Evolutionary conservation across 2,329 filamentous ascomycete genomes (phyloP).

Genomic region (Colletotrichum cordylinicola): DNA sequence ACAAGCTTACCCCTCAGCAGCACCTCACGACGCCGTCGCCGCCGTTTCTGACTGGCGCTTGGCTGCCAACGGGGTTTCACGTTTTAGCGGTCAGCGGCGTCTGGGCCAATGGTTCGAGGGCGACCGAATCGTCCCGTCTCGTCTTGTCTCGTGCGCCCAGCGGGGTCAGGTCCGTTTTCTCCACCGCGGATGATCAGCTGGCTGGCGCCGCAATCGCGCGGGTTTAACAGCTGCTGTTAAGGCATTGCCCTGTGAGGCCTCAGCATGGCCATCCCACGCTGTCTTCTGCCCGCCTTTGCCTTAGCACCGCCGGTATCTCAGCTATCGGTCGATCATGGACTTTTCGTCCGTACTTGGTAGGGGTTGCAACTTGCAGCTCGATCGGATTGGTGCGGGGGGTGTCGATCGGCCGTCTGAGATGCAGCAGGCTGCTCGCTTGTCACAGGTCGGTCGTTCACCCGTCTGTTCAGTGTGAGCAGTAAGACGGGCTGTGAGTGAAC

Average conservation of each 20-base stretch:
- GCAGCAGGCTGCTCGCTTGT: constrained; percentile 5
- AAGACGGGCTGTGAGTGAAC: neutral
- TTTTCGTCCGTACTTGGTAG: neutral
- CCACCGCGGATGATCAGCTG: constrained; percentile 25
- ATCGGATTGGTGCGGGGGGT: constrained; percentile 15
- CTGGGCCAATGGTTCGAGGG: constrained; percentile 15
- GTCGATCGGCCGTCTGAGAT: constrained; percentile 9
- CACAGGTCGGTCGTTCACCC: neutral
- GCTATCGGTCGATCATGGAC: neutral
- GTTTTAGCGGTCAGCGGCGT: constrained; percentile 21
- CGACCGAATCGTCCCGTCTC: constrained; percentile 11
- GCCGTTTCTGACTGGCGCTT: constrained; percentile 8
- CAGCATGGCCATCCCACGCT: neutral
- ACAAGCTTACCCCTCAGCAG: constrained; percentile 5
- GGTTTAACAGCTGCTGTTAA: constrained; percentile 8
- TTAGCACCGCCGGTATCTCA: neutral
- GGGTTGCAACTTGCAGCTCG: constrained; percentile 3
- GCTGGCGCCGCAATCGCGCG: constrained; percentile 14
- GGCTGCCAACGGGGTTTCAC: constrained; percentile 20
- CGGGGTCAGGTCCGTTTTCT: constrained; percentile 16
- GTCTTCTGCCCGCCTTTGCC: neutral
- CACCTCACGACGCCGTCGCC: neutral
- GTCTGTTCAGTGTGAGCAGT: neutral
- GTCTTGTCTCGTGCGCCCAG: constrained; percentile 16
- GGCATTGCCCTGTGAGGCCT: constrained; percentile 10